Base-by-base conservation (phyloP, 805 yeast genomes). In the Barnettozyma vustinii region DNA sequence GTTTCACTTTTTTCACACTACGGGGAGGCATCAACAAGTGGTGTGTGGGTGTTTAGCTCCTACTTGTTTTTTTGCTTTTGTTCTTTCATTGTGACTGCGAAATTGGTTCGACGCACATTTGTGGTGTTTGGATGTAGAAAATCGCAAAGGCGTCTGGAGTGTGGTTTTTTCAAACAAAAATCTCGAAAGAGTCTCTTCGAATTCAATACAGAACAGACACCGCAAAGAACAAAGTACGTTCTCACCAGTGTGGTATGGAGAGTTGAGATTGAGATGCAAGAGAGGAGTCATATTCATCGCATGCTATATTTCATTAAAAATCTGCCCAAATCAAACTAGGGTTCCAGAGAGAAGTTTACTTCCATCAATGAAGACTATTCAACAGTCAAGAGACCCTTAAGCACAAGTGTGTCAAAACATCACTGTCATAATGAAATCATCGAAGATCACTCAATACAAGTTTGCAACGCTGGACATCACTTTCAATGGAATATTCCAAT, bases 181-280 rank as follows among this genome's bases (percentile, higher is more conserved):
- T 45, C 48, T 30, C 30, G 16, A 16, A 30, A 35, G 40, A 49
- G 49, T 35, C 35, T 21, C 26, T 32, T 30, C 37, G 33, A 37
- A 25, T 21, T 20, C 32, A 41, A 33, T 37, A 26, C 40, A 30
- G 20, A 26, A 37, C 18, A 46, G 52, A 51, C 41, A 51, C 25
- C 48, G 45, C 37, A 53, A 52, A 43, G 47, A 55, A 55, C 44
- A 47, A 55, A 56, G 60, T 56, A 56, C 57, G 60, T 56, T 42
- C 44, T 18, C 23, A 33, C 46, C 45, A 42, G 21, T 40, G 30
- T 30, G 13, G 19, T 27, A 16, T 21, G 27, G 37, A 36, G 44
- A 18, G 39, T 36, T 19, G 15, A 27, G 30, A 42, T 15, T 12
- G 39, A 35, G 25, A 12, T 21, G 35, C 32, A 41, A 20, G 45